A percentile compares a stretch with the other conserved stretches of the same genome.
phyloP scores from a whole-genome alignment of 2,329 filamentous ascomycete genomes.

The Diplodia intermedia region DNA sequence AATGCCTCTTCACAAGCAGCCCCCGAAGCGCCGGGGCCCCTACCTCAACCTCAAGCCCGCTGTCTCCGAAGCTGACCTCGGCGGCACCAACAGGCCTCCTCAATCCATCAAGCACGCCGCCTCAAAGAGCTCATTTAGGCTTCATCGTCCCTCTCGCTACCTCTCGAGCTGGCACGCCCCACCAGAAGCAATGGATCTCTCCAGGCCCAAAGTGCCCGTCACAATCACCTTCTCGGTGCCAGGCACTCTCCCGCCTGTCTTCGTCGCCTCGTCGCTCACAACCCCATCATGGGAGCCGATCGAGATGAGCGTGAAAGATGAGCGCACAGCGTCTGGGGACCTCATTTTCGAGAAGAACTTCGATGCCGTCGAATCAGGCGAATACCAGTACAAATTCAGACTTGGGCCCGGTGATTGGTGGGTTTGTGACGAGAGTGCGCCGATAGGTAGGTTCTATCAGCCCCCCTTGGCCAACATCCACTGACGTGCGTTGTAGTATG shows the following conservation, averaged over 20 bases:
- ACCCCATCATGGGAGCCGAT: constrained; percentile 69
- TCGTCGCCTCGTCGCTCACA: constrained; percentile 72
- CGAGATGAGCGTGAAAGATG: constrained; percentile 65
- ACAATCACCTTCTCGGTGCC: constrained; percentile 68
- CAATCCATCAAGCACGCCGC: constrained; percentile 19
- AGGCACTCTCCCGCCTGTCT: constrained; percentile 71
- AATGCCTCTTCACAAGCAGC: constrained; percentile 25
- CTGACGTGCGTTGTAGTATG: constrained; percentile 50
- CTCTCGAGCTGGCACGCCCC: background rate
- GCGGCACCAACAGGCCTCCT: constrained; percentile 19
- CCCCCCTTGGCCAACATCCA: background rate
- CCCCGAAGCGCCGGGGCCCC: constrained; percentile 4
- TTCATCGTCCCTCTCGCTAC: constrained; percentile 30
- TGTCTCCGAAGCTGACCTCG: constrained; percentile 31
- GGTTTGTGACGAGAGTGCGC: constrained; percentile 68
- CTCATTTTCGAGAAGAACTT: constrained; percentile 66
- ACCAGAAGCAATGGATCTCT: constrained; percentile 28
- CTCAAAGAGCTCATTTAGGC: constrained; percentile 23
- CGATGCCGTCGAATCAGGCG: constrained; percentile 61
- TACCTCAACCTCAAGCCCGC: constrained; percentile 27
- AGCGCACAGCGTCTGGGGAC: constrained; percentile 59
- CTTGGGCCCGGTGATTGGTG: constrained; percentile 72
- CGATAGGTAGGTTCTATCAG: constrained; percentile 59
- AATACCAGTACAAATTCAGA: constrained; percentile 78
- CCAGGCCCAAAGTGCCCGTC: constrained; percentile 42